Conservation (phyloP, 768 basidiomycete species). For the Leccinum longicurvipes region DNA sequence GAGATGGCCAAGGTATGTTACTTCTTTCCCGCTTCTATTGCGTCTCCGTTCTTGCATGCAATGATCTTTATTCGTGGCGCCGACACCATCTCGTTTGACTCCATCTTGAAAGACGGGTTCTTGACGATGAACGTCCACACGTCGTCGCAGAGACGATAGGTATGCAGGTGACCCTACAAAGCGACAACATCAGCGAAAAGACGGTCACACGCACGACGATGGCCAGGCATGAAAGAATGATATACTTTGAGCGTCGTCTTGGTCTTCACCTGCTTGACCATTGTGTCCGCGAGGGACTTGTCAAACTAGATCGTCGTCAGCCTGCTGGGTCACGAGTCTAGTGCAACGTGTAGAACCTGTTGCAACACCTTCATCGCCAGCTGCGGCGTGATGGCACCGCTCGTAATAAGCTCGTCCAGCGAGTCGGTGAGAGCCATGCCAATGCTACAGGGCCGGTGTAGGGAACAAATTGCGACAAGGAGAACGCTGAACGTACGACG, state of each 20-base stretch:
- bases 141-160: slow-evolving; percentile 91
- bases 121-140: slow-evolving; percentile 99
- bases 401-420: slow-evolving; percentile 96
- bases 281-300: slow-evolving; percentile 89
- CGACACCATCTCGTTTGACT: slow-evolving; percentile 73
- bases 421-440: slow-evolving; percentile 98
- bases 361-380: slow-evolving; percentile 98
- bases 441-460: slow-evolving; percentile 52
- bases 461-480: not conserved
- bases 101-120: slow-evolving; percentile 93
- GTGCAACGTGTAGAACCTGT: slow-evolving; percentile 60
- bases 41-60: slow-evolving; percentile 95
- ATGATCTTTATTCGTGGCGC: slow-evolving; percentile 92
- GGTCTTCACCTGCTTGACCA: slow-evolving; percentile 91
- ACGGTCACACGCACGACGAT: not conserved
- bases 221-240: slow-evolving; percentile 14
- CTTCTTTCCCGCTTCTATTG: slow-evolving; percentile 80
- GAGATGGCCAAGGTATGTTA: slow-evolving; percentile 28
- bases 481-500: slow-evolving; percentile 59
- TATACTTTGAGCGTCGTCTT: slow-evolving; percentile 90
- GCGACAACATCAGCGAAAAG: slow-evolving; percentile 1
- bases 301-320: slow-evolving; percentile 67
- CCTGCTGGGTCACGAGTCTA: not conserved
- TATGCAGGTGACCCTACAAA: slow-evolving; percentile 79
- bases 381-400: slow-evolving; percentile 95